phyloP scores from a whole-genome alignment of 73 alveolate genomes.

The Paramecium sexaurelia region DNA sequence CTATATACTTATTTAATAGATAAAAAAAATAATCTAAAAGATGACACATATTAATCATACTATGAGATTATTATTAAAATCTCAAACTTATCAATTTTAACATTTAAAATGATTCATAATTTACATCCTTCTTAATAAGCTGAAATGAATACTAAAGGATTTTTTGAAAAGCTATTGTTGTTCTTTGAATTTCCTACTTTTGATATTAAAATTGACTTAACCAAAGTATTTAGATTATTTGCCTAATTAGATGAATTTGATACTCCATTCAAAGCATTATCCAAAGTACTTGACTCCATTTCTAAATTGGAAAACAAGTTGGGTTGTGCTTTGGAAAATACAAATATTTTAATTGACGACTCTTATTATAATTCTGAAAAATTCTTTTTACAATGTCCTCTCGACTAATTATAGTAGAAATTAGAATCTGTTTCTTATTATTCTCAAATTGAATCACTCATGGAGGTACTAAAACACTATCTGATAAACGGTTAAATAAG shows the following conservation, averaged over 20 bases:
- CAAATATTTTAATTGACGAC: background rate
- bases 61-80: slow-evolving; percentile 12
- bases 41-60: background rate
- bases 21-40: background rate
- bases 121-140: background rate
- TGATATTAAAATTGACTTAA: slow-evolving; percentile 1
- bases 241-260: slow-evolving; percentile 33
- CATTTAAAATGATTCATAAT: background rate
- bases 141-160: background rate
- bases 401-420: background rate
- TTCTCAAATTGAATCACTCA: background rate
- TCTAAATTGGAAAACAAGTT: background rate
- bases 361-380: background rate
- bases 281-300: background rate
- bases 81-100: background rate
- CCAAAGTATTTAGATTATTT: slow-evolving; percentile 28
- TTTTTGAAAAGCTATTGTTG: background rate
- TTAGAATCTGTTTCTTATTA: background rate
- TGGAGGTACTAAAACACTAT: background rate
- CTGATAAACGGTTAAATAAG: background rate
- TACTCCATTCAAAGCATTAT: background rate
- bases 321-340: background rate
- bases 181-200: slow-evolving; percentile 20
- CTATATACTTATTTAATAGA: background rate
- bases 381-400: background rate